These are phyloP conservation scores for Diaporthe vexans DNA, from an alignment of 2,329 filamentous ascomycete genomes.

Conservation along the genomic window DNA sequence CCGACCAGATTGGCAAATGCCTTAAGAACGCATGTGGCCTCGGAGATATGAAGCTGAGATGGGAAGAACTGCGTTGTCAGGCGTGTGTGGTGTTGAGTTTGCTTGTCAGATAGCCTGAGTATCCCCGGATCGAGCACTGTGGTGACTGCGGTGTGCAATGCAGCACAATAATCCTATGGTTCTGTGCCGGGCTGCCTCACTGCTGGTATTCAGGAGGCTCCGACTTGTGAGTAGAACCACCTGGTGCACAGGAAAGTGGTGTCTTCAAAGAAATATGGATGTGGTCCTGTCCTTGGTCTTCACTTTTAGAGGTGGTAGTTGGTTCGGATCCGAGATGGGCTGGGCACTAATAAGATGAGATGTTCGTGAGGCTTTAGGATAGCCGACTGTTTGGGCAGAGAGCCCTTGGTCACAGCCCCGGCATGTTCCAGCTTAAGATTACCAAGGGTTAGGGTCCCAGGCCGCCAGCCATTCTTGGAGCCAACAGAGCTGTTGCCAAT, in stretches of 20 bases:
- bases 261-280: not conserved
- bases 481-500: not conserved
- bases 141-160: not conserved
- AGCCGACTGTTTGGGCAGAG: not conserved
- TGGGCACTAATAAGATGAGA: slow-evolving; percentile 6
- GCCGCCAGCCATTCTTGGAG: not conserved
- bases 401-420: not conserved
- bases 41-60: not conserved
- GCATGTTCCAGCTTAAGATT: too few relatives aligned
- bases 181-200: slow-evolving; percentile 23
- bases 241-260: not conserved
- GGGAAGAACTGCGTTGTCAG: not conserved
- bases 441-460: not conserved
- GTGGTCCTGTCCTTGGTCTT: not conserved
- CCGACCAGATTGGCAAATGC: slow-evolving; percentile 30
- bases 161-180: not conserved
- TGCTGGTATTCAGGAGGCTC: not conserved
- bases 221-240: not conserved
- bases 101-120: not conserved
- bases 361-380: not conserved
- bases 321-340: not conserved
- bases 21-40: not conserved
- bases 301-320: not conserved
- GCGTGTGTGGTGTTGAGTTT: not conserved
- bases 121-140: not conserved